Evolutionary conservation across 352 stramenopile genomes (phyloP), one percentile per base, ranked within the genome.

Genomic region (Phytophthora pseudosyringae): DNA sequence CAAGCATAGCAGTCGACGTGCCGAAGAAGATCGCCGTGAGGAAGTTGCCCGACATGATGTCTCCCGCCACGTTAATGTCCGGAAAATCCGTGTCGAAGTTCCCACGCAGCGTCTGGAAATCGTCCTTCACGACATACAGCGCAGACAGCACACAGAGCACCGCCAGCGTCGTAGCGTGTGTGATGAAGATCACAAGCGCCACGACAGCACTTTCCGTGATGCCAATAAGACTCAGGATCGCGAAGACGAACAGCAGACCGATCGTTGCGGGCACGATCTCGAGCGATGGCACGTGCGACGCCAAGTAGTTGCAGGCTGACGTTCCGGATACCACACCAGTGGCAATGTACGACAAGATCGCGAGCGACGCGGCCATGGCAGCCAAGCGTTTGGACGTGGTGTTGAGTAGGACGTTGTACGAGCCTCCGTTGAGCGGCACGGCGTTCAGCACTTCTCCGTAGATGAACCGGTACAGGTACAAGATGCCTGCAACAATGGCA

Each of bases 381-480:
- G 95, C 95, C 39, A 98, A 75, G 52, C 90, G 84, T 75, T 98
- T 98, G 25, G 81, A 95, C 40, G 94, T 98, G 38, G 93, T 98
- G 80, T 98, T 98, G 45, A 98, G 82, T 54, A 98, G 81, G 46
- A 98, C 90, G 69, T 98, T 98, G 80, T 98, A 98, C 41, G 93
- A 97, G 57, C 95, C 95, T 56, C 95, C 95, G 74, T 98, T 98
- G 50, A 98, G 88, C 9, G 94, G 94, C 38, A 98, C 90, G 16
- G 95, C 95, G 70, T 92, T 92, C 56, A 96, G 88, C 28, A 97
- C 95, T 64, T 98, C 95, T 39, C 88, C 91, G 69, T 98, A 98
- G 75, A 98, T 98, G 67, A 97, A 97, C 18, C 89, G 90, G 69
- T 93, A 94, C 36, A 94, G 66, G 64, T 96, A 96, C 21, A 96